phyloP scores from a whole-genome alignment of 1,139 yeast genomes.

The Yamadazyma friedrichii region DNA sequence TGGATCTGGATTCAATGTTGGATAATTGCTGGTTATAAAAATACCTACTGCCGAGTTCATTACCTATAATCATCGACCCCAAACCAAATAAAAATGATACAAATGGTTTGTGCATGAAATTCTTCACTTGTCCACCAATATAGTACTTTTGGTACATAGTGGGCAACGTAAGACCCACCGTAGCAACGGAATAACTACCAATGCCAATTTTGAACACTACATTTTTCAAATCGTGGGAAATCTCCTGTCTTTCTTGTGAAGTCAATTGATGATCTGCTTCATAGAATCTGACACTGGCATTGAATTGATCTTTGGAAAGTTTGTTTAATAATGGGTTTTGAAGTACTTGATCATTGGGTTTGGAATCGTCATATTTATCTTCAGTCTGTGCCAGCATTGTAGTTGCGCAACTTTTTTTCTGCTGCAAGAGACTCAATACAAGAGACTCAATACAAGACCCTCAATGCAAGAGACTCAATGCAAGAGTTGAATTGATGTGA shows the following conservation, averaged over 20 bases:
- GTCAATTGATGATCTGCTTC: slow-evolving; percentile 41
- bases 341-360: too few species aligned
- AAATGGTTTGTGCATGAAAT: slow-evolving; percentile 29
- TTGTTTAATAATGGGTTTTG: slow-evolving; percentile 27
- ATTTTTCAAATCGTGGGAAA: slow-evolving; percentile 31
- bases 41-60: slow-evolving; percentile 25
- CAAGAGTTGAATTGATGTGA: background rate
- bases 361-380: too few species aligned
- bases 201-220: slow-evolving; percentile 27
- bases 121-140: slow-evolving; percentile 6
- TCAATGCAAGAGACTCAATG: background rate
- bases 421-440: too few species aligned
- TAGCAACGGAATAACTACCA: slow-evolving; percentile 26
- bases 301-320: slow-evolving; percentile 35
- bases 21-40: slow-evolving; percentile 22
- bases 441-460: too few species aligned
- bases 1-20: background rate
- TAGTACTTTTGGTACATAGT: slow-evolving; percentile 20
- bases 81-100: slow-evolving; percentile 34
- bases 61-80: slow-evolving; percentile 24
- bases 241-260: slow-evolving; percentile 27
- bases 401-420: background rate
- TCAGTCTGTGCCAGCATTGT: too few species aligned
- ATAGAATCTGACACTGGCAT: slow-evolving; percentile 39
- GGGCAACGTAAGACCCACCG: slow-evolving; percentile 26